Evolutionary conservation across 164 flowering plant species (phyloP).

Genomic region (Berberis vulgaris): DNA sequence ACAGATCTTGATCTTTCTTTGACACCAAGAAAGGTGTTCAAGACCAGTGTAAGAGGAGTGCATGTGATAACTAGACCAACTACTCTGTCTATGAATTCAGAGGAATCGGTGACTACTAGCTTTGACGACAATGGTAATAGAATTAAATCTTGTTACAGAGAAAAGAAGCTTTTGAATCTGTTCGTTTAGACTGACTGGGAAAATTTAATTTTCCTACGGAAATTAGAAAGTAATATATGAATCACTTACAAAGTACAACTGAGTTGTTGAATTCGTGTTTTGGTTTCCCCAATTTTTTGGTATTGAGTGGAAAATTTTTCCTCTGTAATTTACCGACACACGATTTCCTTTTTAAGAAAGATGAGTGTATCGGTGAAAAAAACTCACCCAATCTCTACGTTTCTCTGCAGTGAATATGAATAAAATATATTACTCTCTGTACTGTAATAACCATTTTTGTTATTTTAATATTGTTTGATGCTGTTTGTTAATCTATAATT

Average conservation of each 20-base stretch:
- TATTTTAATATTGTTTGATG: no score
- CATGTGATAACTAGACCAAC: constrained; percentile 30
- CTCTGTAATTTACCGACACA: constrained; percentile 8
- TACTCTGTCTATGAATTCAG: constrained; percentile 63
- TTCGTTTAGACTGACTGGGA: constrained; percentile 5
- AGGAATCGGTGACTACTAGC: constrained; percentile 57
- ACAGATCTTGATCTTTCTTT: constrained; percentile 54
- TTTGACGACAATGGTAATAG: constrained; percentile 10
- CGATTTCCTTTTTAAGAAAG: constrained; percentile 15
- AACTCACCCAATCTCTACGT: neutral
- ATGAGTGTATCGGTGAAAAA: constrained; percentile 9
- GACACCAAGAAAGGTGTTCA: constrained; percentile 13
- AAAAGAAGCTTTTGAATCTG: constrained; percentile 17
- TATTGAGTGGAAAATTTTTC: neutral
- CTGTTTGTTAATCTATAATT: no score
- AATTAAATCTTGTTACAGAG: no score
- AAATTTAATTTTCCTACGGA: no score
- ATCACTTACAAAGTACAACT: no score
- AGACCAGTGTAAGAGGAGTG: neutral
- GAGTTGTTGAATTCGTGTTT: neutral
- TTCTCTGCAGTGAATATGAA: no score
- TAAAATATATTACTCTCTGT: no score
- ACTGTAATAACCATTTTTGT: no score
- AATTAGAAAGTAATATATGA: no score
- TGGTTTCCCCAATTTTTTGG: neutral